phyloP scores from a whole-genome alignment of 345 rosid species.

The Cochlearia excelsa region DNA sequence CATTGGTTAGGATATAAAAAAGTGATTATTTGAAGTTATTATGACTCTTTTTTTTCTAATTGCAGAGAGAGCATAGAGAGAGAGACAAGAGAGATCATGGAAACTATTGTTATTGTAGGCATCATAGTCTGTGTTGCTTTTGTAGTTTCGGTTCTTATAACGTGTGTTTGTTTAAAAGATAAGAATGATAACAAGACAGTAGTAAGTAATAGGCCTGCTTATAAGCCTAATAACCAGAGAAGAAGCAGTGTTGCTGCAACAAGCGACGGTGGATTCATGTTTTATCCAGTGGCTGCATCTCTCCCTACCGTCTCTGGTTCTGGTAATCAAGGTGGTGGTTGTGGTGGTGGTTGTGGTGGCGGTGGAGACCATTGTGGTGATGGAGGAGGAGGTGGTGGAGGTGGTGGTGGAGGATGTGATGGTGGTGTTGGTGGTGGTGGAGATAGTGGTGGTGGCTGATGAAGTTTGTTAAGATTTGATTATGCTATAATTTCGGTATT shows the following conservation, averaged over 20 bases:
- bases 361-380: constrained; percentile 7
- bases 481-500: not conserved
- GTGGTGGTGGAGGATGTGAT: not conserved
- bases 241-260: constrained; percentile 1
- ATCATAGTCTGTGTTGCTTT: not conserved
- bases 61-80: constrained; percentile 11
- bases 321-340: not conserved
- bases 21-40: not conserved
- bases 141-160: not conserved
- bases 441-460: not conserved
- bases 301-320: constrained; percentile 25
- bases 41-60: constrained; percentile 11
- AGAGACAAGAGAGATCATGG: constrained; percentile 13
- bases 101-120: not conserved
- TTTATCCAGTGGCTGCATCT: constrained; percentile 29
- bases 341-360: not conserved
- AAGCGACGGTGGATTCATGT: constrained; percentile 7
- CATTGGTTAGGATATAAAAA: too few relatives aligned
- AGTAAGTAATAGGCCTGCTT: constrained; percentile 2
- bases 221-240: constrained; percentile 21
- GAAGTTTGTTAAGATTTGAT: not conserved
- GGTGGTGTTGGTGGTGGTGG: not conserved
- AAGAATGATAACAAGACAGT: constrained; percentile 4
- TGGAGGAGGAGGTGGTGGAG: not conserved
- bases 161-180: too few relatives aligned